Base-by-base conservation (phyloP, 495 filamentous ascomycete species). In the Durotheca rogersii region DNA sequence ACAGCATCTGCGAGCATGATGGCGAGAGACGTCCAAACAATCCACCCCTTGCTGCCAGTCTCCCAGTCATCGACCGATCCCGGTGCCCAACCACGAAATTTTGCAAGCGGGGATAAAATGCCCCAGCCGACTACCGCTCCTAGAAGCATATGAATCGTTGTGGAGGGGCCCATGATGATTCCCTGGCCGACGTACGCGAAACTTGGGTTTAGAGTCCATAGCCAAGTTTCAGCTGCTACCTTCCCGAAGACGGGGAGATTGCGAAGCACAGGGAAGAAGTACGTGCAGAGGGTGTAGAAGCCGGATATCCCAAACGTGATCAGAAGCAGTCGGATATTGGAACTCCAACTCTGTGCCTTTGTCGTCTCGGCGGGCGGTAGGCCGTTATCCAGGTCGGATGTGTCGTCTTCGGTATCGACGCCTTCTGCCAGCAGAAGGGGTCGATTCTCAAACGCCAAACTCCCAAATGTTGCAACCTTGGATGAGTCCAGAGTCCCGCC, bases 1-100 rank as follows among this genome's bases (percentile, higher is more conserved):
- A 97, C 72, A 1, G 91, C 87, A 69, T 99, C 93, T 6, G 89
- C 86, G 52, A 99, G 79, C 93, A 99, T 99, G 53, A 99, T 94
- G 1, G 93, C 89, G 21, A 99, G 68, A 47, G 87, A 92, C 1
- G 92, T 72, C 93, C 93, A 99, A 0, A 97, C 88, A 48, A 99
- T 96, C 93, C 93, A 99, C 15, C 92, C 93, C 73, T 96, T 95
- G 63, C 87, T 93, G 5, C 93, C 93, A 23, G 73, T 80, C 46
- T 85, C 84, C 94, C 94, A 99, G 62, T 93, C 88, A 18, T 81
- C 70, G 1, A 96, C 89, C 1, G 81, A 75, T 0, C 90, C 93
- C 1, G 90, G 87, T 11, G 93, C 94, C 93, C 93, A 99, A 7
- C 87, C 89, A 55, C 80, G 81, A 51, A 68, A 68, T 63, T 94